Base-by-base conservation (phyloP, 2,329 filamentous ascomycete genomes). In the Zymoseptoria passerinii region DNA sequence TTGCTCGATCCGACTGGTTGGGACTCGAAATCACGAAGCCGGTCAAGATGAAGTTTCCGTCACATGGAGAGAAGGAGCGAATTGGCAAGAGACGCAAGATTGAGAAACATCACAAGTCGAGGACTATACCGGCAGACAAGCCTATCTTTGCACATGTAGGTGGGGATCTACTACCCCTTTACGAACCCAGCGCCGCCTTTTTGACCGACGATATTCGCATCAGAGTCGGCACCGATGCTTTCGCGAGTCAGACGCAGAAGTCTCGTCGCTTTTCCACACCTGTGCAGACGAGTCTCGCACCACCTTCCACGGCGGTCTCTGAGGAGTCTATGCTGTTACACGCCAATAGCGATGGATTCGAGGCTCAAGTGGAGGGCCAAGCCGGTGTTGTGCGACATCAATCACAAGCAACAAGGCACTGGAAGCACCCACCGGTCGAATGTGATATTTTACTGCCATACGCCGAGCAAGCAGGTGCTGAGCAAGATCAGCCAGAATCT, bases 321-420 rank as follows among this genome's bases (percentile, higher is more conserved):
- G 68, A 70, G 53, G 68, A 71, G 28, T 64, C 67, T 6, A 71
- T 72, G 70, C 63, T 72, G 7, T 56, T 72, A 27, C 66, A 61
- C 9, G 63, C 61, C 4, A 66, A 71, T 52, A 66, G 58, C 16
- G 63, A 66, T 52, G 53, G 48, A 16, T 66, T 61, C 29, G 63
- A 64, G 48, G n/a, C 28, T 28, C 50, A 8, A 49, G 9, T 19
- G 4, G 10, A 50, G 2, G 16, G 35, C 13, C 35, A n/a, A 44
- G 35, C n/a, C 35, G 35, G 10, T 44, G 35, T 13, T 16, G 16
- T 16, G 35, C 35, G n/a, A 44, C 35, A 16, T n/a, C 35, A 44
- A n/a, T 16, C 5, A 44, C 35, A 44, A 44, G 35, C 35, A 44
- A 16, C 13, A 16, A 16, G 35, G 13, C 35, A 44, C 35, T n/a